Conservation (phyloP, 345 rosid species). For the Raphanus sativus region DNA sequence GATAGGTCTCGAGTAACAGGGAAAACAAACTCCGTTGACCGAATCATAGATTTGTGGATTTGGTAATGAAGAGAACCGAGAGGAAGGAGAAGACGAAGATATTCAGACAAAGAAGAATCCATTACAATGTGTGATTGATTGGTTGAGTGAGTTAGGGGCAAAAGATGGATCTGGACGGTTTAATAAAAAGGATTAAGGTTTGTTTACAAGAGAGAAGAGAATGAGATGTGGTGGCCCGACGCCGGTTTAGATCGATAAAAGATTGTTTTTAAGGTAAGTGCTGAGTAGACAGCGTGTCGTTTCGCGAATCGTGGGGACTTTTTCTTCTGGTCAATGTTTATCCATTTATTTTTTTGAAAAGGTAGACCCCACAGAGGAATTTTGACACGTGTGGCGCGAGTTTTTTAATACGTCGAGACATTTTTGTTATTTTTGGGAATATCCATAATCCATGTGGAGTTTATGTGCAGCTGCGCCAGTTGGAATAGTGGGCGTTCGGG, state of each 20-base stretch:
- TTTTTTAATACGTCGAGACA: neutral
- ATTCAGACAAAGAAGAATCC: constrained; percentile 10
- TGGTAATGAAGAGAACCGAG: neutral
- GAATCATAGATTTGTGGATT: constrained; percentile 28
- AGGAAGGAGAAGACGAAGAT: constrained; percentile 13
- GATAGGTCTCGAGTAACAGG: constrained; percentile 54
- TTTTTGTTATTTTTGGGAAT: neutral
- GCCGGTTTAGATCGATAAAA: constrained; percentile 5
- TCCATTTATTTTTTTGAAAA: constrained; percentile 1
- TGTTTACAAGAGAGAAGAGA: neutral
- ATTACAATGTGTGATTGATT: constrained; percentile 17
- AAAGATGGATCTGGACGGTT: neutral
- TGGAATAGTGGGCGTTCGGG: no score
- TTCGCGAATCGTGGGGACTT: constrained; percentile 32
- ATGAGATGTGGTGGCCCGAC: constrained; percentile 35
- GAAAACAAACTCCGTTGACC: constrained; percentile 28
- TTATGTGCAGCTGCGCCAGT: neutral
- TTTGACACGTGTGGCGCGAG: constrained; percentile 1
- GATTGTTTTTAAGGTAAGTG: constrained; percentile 24
- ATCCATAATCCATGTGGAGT: neutral
- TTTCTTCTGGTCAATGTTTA: constrained; percentile 35
- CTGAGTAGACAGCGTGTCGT: constrained; percentile 44
- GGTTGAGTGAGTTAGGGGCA: neutral
- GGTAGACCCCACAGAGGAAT: neutral
- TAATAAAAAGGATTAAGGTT: neutral